phyloP scores from a whole-genome alignment of 371 early-diverging fungal genomes.

The Syncephalastrum sp. region DNA sequence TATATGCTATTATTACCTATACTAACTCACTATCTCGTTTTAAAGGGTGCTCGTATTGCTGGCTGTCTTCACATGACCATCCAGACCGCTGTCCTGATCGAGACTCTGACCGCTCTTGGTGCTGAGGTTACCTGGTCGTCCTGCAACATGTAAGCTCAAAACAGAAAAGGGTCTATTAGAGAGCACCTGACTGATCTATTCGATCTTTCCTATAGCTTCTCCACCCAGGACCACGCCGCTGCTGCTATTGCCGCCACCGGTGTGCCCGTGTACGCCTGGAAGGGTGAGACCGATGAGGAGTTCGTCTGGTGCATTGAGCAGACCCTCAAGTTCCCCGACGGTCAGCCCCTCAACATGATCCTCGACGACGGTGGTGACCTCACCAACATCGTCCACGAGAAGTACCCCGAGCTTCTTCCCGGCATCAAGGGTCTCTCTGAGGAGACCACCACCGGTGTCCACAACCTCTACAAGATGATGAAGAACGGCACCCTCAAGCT shows the following conservation, averaged over 20 bases:
- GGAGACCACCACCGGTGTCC: constrained; percentile 99
- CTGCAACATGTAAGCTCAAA: constrained; percentile 82
- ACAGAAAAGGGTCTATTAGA: background rate
- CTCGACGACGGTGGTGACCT: constrained; percentile 99
- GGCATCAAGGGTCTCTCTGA: constrained; percentile 96
- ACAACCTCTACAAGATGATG: constrained; percentile 97
- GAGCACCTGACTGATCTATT: background rate
- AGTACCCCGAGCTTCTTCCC: constrained; percentile 81
- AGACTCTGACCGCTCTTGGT: constrained; percentile 94
- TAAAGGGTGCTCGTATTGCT: constrained; percentile 92
- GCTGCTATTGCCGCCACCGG: constrained; percentile 86
- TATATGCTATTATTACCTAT: no score
- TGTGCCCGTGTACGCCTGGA: constrained; percentile 91
- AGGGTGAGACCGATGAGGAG: constrained; percentile 98
- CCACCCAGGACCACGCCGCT: constrained; percentile 97
- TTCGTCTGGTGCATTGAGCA: constrained; percentile 99
- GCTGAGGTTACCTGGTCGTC: constrained; percentile 98
- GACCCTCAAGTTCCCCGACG: constrained; percentile 93
- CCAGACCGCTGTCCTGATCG: constrained; percentile 95
- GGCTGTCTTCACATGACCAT: constrained; percentile 99
- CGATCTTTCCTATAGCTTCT: constrained; percentile 58
- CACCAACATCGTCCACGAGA: constrained; percentile 95
- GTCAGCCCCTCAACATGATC: constrained; percentile 97
- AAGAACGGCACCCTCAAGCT: constrained; percentile 94
- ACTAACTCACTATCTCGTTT: background rate